phyloP scores from a whole-genome alignment of 192 early-diverging fungal genomes.

The Gonapodya prolifera region DNA sequence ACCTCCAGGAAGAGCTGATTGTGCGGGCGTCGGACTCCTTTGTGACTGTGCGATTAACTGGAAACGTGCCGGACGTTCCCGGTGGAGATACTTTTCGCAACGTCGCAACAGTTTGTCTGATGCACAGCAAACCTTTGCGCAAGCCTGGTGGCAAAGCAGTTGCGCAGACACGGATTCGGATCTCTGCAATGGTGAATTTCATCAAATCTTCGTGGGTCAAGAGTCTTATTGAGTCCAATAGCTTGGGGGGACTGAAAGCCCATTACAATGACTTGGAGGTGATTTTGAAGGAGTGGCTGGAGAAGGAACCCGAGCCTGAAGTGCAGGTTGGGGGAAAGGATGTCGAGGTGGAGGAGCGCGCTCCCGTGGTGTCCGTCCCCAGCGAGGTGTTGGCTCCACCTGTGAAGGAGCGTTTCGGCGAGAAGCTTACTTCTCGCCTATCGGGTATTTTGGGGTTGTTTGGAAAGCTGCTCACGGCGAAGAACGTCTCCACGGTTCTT shows the following conservation, averaged over 20 bases:
- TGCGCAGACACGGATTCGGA: background rate
- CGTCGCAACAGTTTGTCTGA: background rate
- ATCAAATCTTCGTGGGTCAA: slow-evolving; percentile 5
- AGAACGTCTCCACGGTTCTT: background rate
- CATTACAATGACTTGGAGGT: background rate
- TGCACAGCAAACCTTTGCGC: slow-evolving; percentile 3
- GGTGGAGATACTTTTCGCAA: background rate
- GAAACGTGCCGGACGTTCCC: background rate
- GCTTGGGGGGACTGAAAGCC: background rate
- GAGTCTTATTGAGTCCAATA: background rate
- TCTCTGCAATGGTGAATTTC: background rate
- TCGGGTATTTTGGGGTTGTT: too few species aligned
- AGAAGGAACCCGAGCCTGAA: background rate
- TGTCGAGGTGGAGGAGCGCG: background rate
- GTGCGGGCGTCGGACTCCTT: background rate
- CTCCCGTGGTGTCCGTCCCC: background rate
- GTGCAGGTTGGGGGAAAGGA: background rate
- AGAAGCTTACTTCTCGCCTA: too few species aligned
- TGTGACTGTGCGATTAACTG: background rate
- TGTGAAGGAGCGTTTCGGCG: too few species aligned
- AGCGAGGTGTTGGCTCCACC: background rate
- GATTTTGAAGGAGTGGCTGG: background rate
- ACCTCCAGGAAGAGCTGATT: background rate
- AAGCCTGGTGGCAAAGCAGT: background rate
- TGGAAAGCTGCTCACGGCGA: background rate